These are phyloP conservation scores for Diaporthe citri DNA, from an alignment of 2,329 filamentous ascomycete genomes.

Conservation along the genomic window DNA sequence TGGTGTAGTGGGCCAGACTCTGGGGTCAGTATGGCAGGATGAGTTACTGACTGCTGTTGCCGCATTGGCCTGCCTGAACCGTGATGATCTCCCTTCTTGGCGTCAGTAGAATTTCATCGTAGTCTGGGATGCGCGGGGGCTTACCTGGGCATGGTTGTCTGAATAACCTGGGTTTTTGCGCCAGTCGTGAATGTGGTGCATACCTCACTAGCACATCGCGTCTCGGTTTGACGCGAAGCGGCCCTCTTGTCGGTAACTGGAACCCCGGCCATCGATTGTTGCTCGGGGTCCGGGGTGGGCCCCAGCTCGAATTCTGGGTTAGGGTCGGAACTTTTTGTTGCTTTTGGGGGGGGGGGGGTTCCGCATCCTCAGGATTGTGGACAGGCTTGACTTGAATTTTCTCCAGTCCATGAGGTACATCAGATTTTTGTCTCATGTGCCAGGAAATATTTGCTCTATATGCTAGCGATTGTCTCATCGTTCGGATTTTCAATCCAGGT, in stretches of 20 bases:
- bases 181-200: constrained; percentile 14
- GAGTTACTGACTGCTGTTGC: constrained; percentile 89
- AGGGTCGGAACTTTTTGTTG: background rate
- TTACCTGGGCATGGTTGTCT: constrained; percentile 52
- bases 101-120: constrained; percentile 35
- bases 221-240: constrained; percentile 28
- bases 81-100: constrained; percentile 93
- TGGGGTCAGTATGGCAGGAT: constrained; percentile 15
- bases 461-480: background rate
- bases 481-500: background rate
- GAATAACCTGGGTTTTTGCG: constrained; percentile 22
- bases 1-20: constrained; percentile 42
- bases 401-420: background rate
- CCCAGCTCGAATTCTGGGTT: too few species aligned
- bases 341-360: background rate
- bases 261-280: background rate
- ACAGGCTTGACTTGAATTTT: background rate
- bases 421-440: background rate
- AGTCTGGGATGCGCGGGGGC: background rate
- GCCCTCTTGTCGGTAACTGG: background rate
- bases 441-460: background rate
- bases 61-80: constrained; percentile 98
- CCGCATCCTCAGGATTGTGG: background rate
- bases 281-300: background rate
- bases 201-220: constrained; percentile 6